phyloP scores from a whole-genome alignment of 257 asterid species.

The Parsonsia alboflavescens region DNA sequence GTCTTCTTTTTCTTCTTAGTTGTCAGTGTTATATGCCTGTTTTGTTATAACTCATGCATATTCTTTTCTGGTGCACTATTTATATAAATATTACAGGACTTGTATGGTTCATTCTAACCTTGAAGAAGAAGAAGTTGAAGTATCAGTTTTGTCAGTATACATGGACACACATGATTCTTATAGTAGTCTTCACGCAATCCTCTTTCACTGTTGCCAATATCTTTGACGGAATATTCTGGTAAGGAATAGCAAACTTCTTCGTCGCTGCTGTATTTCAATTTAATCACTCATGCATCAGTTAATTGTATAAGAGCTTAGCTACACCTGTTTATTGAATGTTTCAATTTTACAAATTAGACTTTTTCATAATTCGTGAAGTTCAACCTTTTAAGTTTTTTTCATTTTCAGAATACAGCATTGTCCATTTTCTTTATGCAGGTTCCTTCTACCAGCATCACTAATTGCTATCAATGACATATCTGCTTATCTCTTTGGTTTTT shows the following conservation, averaged over 20 bases:
- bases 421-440: slow-evolving; percentile 33
- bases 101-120: slow-evolving; percentile 62
- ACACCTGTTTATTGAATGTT: no score
- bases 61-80: neutral
- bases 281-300: neutral
- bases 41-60: neutral
- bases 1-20: no score
- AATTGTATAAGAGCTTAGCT: neutral
- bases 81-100: slow-evolving; percentile 31
- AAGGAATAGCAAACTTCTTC: slow-evolving; percentile 3
- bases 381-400: neutral
- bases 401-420: neutral
- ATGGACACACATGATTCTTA: slow-evolving; percentile 74
- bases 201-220: slow-evolving; percentile 66
- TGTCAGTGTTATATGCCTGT: neutral
- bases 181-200: slow-evolving; percentile 62
- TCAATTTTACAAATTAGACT: neutral
- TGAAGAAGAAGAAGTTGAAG: slow-evolving; percentile 63
- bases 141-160: slow-evolving; percentile 69
- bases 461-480: slow-evolving; percentile 60
- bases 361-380: neutral
- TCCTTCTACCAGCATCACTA: slow-evolving; percentile 57
- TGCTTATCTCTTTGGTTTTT: slow-evolving; percentile 62
- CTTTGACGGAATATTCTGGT: slow-evolving; percentile 74
- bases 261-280: neutral